Conservation (phyloP, 2,329 filamentous ascomycete genomes). For the Cladosporium sp. region DNA sequence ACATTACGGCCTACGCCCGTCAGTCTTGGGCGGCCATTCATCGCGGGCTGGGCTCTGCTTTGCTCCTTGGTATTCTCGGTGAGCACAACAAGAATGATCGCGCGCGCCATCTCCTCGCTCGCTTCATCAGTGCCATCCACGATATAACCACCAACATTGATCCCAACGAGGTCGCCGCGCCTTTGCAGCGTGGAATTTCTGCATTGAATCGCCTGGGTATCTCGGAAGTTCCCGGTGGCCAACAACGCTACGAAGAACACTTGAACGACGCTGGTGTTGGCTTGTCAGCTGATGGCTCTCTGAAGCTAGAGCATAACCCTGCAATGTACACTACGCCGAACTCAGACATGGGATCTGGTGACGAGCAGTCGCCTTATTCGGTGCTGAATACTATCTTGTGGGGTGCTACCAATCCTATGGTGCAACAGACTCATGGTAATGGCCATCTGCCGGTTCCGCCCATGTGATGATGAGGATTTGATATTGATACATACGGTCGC, state of each 20-base stretch:
- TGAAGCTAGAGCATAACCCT: slow-evolving; percentile 28
- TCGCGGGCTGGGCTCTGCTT: slow-evolving; percentile 43
- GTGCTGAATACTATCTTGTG: slow-evolving; percentile 50
- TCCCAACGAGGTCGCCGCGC: slow-evolving; percentile 49
- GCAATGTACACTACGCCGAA: slow-evolving; percentile 30
- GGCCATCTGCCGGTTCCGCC: not conserved
- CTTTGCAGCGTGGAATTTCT: slow-evolving; percentile 48
- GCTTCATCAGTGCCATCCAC: slow-evolving; percentile 48
- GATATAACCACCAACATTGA: slow-evolving; percentile 51
- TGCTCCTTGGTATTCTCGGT: slow-evolving; percentile 43
- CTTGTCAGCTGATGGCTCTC: slow-evolving; percentile 21
- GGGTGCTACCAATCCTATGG: slow-evolving; percentile 3
- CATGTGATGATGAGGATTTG: not conserved
- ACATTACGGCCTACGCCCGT: slow-evolving; percentile 46
- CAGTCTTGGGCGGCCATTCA: slow-evolving; percentile 38
- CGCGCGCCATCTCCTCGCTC: slow-evolving; percentile 46
- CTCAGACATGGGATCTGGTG: slow-evolving; percentile 31
- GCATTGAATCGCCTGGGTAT: slow-evolving; percentile 46
- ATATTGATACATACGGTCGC: not conserved
- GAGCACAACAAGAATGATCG: slow-evolving; percentile 49
- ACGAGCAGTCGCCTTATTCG: slow-evolving; percentile 49
- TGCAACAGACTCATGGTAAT: slow-evolving; percentile 1
- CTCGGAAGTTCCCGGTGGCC: slow-evolving; percentile 10
- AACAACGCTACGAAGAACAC: slow-evolving; percentile 12
- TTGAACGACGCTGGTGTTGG: slow-evolving; percentile 19